Conservation (phyloP, 2,329 filamentous ascomycete species). For the Cladophialophora exuberans region DNA sequence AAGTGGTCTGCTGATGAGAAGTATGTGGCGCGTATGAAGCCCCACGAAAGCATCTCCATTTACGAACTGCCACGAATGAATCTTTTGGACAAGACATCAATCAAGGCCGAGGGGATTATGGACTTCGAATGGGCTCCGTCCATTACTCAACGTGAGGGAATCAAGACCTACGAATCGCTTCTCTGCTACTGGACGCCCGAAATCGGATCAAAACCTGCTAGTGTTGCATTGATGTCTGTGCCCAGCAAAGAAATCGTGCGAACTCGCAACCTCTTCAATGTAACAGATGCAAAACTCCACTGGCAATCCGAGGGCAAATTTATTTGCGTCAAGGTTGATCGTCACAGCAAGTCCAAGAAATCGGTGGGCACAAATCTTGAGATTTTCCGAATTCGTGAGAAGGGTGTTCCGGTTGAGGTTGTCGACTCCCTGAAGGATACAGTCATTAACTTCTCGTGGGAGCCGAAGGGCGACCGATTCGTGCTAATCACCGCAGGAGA, state of each 20-base stretch:
- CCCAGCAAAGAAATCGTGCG: slow-evolving; percentile 93
- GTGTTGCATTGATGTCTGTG: slow-evolving; percentile 94
- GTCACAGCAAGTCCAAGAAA: slow-evolving; percentile 99
- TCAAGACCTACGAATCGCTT: slow-evolving; percentile 93
- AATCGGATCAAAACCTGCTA: slow-evolving; percentile 95
- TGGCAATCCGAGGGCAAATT: slow-evolving; percentile 96
- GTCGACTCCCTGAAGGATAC: slow-evolving; percentile 98
- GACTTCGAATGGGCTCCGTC: slow-evolving; percentile 98
- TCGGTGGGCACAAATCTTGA: slow-evolving; percentile 95
- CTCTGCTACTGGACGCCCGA: slow-evolving; percentile 99
- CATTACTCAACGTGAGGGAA: slow-evolving; percentile 75
- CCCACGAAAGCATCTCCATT: slow-evolving; percentile 84
- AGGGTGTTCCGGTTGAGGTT: slow-evolving; percentile 97
- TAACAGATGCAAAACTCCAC: slow-evolving; percentile 95
- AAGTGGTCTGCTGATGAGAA: slow-evolving; percentile 99
- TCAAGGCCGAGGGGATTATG: slow-evolving; percentile 95
- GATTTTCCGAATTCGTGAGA: slow-evolving; percentile 96
- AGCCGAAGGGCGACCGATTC: slow-evolving; percentile 96
- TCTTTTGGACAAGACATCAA: slow-evolving; percentile 82
- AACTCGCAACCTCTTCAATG: slow-evolving; percentile 96
- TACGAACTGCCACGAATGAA: slow-evolving; percentile 91
- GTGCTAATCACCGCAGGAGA: slow-evolving; percentile 96
- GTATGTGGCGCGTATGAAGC: slow-evolving; percentile 90
- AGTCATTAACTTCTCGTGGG: slow-evolving; percentile 99
- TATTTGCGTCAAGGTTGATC: slow-evolving; percentile 97